Percentiles rank a stretch among this genome's conserved stretches.
Evolutionary conservation across 1,139 yeast species (phyloP).

Genomic region (Schwanniomyces etchellsii): DNA sequence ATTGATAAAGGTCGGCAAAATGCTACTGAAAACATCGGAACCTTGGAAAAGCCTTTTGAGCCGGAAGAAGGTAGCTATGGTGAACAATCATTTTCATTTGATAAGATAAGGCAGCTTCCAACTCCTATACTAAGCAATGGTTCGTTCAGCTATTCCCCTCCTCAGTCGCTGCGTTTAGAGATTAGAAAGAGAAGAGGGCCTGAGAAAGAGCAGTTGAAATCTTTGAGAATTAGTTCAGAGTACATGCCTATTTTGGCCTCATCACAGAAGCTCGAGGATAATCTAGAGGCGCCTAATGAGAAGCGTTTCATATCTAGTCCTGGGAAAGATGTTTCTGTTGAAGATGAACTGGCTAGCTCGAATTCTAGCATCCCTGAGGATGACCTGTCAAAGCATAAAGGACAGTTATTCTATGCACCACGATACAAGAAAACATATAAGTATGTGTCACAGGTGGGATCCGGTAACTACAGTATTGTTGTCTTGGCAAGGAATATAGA

Average conservation of each 20-base stretch:
- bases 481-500: constrained; percentile 32
- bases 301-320: constrained; percentile 1
- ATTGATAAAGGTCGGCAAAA: too few relatives aligned
- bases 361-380: background rate
- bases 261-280: background rate
- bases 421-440: constrained; percentile 10
- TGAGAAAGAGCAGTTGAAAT: background rate
- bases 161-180: constrained; percentile 4
- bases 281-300: background rate
- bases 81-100: background rate
- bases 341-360: background rate
- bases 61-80: too few relatives aligned
- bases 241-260: constrained; percentile 20
- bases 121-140: constrained; percentile 46
- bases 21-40: too few relatives aligned
- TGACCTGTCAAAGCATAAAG: background rate
- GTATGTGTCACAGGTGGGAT: constrained; percentile 37
- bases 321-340: background rate
- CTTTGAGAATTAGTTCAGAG: constrained; percentile 26
- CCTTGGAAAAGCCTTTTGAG: too few relatives aligned
- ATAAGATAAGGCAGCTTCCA: constrained; percentile 45
- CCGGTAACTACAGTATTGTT: constrained; percentile 59
- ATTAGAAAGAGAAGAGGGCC: constrained; percentile 2
- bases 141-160: constrained; percentile 11
- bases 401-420: constrained; percentile 6